Conservation (phyloP, 108 stramenopile genomes). For the Cyclotella cryptica region DNA sequence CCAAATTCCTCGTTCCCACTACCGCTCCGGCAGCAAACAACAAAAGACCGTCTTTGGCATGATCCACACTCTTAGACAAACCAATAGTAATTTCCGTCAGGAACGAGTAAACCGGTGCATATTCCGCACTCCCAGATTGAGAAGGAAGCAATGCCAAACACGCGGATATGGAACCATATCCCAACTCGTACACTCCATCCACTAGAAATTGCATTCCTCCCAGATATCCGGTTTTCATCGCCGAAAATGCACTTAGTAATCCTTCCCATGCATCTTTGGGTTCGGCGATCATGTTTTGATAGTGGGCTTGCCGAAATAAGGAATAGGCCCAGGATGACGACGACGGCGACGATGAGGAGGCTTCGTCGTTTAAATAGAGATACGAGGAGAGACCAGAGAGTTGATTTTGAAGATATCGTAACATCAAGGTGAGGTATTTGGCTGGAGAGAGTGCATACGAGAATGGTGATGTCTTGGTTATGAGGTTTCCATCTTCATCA, state of each 20-base stretch:
- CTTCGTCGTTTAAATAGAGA: neutral
- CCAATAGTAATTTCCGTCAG: conserved; percentile 11
- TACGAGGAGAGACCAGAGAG: neutral
- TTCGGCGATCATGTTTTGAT: conserved; percentile 25
- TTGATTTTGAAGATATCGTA: conserved; percentile 20
- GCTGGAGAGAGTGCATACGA: neutral
- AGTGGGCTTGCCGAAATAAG: conserved; percentile 22
- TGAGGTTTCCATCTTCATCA: neutral
- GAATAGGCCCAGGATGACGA: conserved; percentile 16
- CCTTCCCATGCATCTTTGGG: conserved; percentile 36
- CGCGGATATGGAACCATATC: conserved; percentile 21
- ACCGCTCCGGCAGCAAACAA: conserved; percentile 34
- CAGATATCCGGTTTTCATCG: conserved; percentile 19
- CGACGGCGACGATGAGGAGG: conserved; percentile 3
- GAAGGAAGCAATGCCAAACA: conserved; percentile 15
- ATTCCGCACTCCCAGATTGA: neutral
- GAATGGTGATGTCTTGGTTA: neutral
- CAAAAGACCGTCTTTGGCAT: conserved; percentile 19
- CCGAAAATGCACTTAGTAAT: conserved; percentile 17
- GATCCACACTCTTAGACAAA: neutral
- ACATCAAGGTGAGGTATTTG: conserved; percentile 21
- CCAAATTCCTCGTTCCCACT: conserved; percentile 26
- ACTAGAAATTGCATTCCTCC: conserved; percentile 20
- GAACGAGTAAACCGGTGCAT: conserved; percentile 8
- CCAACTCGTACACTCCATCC: conserved; percentile 30